Conservation (phyloP, 1,284 basidiomycete species). For the Agaricales sp. region DNA sequence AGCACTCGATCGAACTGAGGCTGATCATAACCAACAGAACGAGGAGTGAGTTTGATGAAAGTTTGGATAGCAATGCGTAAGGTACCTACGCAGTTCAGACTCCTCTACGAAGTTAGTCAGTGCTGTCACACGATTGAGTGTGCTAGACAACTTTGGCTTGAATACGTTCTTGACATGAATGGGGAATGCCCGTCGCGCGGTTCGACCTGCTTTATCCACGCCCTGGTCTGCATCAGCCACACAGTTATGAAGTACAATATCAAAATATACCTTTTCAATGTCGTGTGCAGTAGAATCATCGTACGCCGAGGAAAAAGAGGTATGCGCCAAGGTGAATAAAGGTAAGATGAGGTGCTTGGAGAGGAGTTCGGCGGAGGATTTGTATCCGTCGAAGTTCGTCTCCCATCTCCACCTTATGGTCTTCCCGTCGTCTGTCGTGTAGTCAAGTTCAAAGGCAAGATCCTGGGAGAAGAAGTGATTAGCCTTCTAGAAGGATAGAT, state of each 20-base stretch:
- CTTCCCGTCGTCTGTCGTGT: constrained; percentile 16
- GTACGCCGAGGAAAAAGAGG: constrained; percentile 53
- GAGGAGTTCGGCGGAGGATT: constrained; percentile 53
- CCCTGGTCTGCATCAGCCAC: constrained; percentile 4
- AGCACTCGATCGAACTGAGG: not conserved
- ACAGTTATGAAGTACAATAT: constrained; percentile 1
- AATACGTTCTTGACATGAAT: not conserved
- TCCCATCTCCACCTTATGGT: constrained; percentile 73
- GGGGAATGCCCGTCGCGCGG: not conserved
- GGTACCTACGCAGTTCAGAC: not conserved
- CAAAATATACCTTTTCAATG: constrained; percentile 43
- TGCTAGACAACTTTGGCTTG: not conserved
- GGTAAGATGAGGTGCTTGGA: constrained; percentile 69
- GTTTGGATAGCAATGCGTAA: not conserved
- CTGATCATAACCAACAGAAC: not conserved
- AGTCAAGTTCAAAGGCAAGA: constrained; percentile 49
- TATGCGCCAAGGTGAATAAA: constrained; percentile 55
- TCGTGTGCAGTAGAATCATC: constrained; percentile 42
- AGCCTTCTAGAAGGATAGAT: constrained; percentile 1
- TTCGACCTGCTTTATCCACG: constrained; percentile 6
- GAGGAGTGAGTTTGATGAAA: no score
- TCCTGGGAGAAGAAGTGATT: constrained; percentile 33
- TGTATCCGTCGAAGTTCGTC: constrained; percentile 50
- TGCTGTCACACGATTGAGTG: not conserved
- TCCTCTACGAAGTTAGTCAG: not conserved